Base-by-base conservation (phyloP, 2,329 filamentous ascomycete species). In the Trichothecium sympodiale region DNA sequence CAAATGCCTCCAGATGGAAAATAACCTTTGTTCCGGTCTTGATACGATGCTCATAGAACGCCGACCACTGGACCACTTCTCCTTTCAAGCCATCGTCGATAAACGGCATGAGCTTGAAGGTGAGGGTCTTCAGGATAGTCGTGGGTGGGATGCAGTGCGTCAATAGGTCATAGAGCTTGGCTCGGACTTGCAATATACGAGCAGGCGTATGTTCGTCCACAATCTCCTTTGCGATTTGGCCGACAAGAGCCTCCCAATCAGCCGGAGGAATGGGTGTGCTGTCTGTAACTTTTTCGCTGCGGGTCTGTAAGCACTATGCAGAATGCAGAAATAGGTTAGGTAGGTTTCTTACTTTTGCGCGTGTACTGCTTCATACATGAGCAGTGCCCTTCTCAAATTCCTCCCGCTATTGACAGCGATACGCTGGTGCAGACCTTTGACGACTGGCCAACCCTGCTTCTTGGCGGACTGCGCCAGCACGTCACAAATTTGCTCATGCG, bases 291-390 rank as follows among this genome's bases (percentile, higher is more conserved):
- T 83, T 91, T 57, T 96, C 89, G 58, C 89, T 95, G 51, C 18
- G 36, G 36, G 3, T 20, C 26, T 20, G 26, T 18, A 26, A 17
- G 12, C 10, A 29, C 9, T 17, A 10, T 16, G 16, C 31, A 29
- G 31, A n/a, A n/a, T n/a, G n/a, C 28, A 28, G 3, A 14, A 15
- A 1, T 15, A 33, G 31, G 13, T 3, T 18, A 7, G n/a, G 14
- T 26, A 29, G 17, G 20, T 31, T 27, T 51, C 80, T 45, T 72
- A 95, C 87, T 95, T 96, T 55, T 96, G 89, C 25, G 91, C 91
- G 63, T 96, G 86, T 17, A 96, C 84, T 10, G 91, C 83, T 63
- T 98, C 91, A 52, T 89, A 94, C 88, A 98, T 98, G 46, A 98
- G 67, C 51, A 98, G 62, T 14, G 91, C 91, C 52, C 83, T 79